Conservation (phyloP, 2,329 filamentous ascomycete species). For the Pestalotiopsis sp. region DNA sequence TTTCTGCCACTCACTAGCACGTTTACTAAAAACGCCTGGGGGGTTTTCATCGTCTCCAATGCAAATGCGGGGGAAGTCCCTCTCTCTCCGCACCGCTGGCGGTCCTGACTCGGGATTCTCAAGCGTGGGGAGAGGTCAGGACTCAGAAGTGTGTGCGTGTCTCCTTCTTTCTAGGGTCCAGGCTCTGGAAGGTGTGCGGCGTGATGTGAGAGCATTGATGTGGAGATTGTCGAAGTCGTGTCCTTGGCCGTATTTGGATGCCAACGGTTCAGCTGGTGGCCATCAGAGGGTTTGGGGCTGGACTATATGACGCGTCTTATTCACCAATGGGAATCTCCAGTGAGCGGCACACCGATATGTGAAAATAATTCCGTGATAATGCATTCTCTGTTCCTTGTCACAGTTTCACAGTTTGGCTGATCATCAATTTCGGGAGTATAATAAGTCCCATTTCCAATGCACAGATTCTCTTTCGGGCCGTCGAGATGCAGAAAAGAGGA, state of each 20-base stretch:
- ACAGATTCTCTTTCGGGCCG: background rate
- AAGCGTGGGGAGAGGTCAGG: background rate
- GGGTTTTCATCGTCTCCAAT: background rate
- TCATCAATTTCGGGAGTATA: background rate
- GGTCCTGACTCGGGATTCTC: background rate
- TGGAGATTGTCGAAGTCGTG: background rate
- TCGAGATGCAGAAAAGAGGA: background rate
- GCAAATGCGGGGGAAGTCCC: background rate
- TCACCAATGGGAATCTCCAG: background rate
- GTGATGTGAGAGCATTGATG: background rate
- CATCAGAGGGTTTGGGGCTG: background rate
- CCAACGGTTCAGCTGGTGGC: background rate
- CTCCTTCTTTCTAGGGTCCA: background rate
- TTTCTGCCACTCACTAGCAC: background rate
- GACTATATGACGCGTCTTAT: background rate
- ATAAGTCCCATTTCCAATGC: background rate
- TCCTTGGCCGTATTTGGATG: background rate
- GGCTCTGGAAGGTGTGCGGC: background rate
- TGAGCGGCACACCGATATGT: background rate
- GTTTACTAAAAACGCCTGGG: background rate
- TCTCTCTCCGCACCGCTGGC: background rate
- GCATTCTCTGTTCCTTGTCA: background rate
- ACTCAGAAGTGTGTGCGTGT: background rate
- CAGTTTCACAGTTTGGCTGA: background rate
- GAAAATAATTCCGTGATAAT: background rate